Evolutionary conservation across 1,284 basidiomycete genomes (phyloP).

Genomic region (Hortiboletus rubellus): DNA sequence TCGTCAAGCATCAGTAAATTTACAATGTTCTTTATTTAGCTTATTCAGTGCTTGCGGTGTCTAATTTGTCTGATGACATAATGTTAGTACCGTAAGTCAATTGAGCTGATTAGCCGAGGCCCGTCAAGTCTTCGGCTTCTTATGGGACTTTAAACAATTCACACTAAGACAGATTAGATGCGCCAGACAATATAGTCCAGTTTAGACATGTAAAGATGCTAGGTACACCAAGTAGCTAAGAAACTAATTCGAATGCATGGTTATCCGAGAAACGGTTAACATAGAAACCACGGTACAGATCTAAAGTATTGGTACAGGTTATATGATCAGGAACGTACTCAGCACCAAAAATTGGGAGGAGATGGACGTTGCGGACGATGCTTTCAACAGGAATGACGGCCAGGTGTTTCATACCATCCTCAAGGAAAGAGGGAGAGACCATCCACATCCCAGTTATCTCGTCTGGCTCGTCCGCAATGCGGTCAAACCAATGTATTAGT

Average conservation of each 20-base stretch:
- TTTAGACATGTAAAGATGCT: too few species aligned
- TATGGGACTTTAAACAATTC: too few species aligned
- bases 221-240: too few species aligned
- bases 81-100: too few species aligned
- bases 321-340: not conserved
- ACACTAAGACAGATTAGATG: too few species aligned
- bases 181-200: too few species aligned
- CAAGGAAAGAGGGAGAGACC: not conserved
- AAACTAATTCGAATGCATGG: not conserved
- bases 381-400: slow-evolving; percentile 2
- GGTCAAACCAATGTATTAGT: slow-evolving; percentile 11
- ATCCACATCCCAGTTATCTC: slow-evolving; percentile 11
- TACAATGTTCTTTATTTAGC: too few species aligned
- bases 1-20: not conserved
- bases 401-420: not conserved
- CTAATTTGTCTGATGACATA: too few species aligned
- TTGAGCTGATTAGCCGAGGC: too few species aligned
- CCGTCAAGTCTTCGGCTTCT: too few species aligned
- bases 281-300: not conserved
- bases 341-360: not conserved
- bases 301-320: not conserved
- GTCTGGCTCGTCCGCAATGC: not conserved
- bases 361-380: not conserved
- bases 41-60: too few species aligned
- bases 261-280: not conserved